These are phyloP conservation scores for Sordariomycetes sp. DNA, from an alignment of 2,329 filamentous ascomycete species.

Conservation along the genomic window DNA sequence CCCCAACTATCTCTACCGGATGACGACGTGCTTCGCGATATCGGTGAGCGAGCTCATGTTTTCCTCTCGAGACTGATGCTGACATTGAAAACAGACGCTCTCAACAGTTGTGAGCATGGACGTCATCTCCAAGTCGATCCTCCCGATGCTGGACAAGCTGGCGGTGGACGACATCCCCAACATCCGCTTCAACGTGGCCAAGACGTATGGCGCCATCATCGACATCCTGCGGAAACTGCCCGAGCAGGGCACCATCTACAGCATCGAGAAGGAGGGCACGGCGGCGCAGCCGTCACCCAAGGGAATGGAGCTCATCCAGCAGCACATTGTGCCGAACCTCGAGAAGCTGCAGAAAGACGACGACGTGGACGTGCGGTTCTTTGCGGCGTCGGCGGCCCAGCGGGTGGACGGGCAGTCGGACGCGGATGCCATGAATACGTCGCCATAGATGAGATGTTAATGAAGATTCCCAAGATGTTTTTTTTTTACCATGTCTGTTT, in stretches of 20 bases:
- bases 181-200: slow-evolving; percentile 98
- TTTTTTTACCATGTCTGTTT: slow-evolving; percentile 39
- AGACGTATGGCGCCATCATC: slow-evolving; percentile 86
- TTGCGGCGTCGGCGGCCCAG: slow-evolving; percentile 78
- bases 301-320: slow-evolving; percentile 69
- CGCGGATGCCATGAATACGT: slow-evolving; percentile 50
- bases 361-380: slow-evolving; percentile 96
- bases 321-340: slow-evolving; percentile 76
- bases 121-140: slow-evolving; percentile 83
- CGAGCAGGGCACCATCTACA: slow-evolving; percentile 72
- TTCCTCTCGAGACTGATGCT: background rate
- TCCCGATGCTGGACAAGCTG: slow-evolving; percentile 92
- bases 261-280: slow-evolving; percentile 66
- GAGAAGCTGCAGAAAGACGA: slow-evolving; percentile 95
- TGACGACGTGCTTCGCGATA: slow-evolving; percentile 99
- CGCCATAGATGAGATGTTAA: slow-evolving; percentile 37
- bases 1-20: slow-evolving; percentile 96
- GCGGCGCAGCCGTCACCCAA: slow-evolving; percentile 51
- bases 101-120: slow-evolving; percentile 85
- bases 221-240: slow-evolving; percentile 85
- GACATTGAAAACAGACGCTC: slow-evolving; percentile 54
- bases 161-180: slow-evolving; percentile 93
- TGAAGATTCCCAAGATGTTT: slow-evolving; percentile 19
- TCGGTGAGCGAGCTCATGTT: slow-evolving; percentile 52
- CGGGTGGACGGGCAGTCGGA: slow-evolving; percentile 30